Conservation (phyloP, 1,284 basidiomycete species). For the Porogramme epimiltina region DNA sequence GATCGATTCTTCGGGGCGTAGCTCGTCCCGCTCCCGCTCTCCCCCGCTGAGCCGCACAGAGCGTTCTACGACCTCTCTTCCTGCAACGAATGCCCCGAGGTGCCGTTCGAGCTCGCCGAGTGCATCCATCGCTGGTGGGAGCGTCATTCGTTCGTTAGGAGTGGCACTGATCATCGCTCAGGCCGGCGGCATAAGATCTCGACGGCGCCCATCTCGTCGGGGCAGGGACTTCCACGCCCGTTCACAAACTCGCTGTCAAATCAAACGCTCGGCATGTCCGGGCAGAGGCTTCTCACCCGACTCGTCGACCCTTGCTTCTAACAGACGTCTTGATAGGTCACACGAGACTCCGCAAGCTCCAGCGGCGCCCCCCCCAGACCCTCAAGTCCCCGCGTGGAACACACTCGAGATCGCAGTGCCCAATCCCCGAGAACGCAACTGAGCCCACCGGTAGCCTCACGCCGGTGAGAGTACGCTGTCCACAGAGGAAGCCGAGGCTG, state of each 20-base stretch:
- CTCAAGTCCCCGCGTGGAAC: too few species aligned
- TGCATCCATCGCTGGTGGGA: too few species aligned
- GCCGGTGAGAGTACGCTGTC: too few species aligned
- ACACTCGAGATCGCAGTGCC: not conserved
- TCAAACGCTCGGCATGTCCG: conserved; percentile 15
- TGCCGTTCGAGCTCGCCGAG: too few species aligned
- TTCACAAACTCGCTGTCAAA: conserved; percentile 20
- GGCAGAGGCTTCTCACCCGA: conserved; percentile 15
- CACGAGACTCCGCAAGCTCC: not conserved
- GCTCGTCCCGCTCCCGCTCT: not conserved
- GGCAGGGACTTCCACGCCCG: conserved; percentile 15
- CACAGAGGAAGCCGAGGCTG: too few species aligned
- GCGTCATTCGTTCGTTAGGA: too few species aligned
- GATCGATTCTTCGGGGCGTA: conserved; percentile 5
- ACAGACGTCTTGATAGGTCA: conserved; percentile 16
- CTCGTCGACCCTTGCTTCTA: conserved; percentile 16
- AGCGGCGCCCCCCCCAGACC: too few species aligned
- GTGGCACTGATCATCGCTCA: too few species aligned
- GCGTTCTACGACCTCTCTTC: not conserved
- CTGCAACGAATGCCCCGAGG: not conserved
- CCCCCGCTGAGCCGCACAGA: not conserved
- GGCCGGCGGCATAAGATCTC: too few species aligned
- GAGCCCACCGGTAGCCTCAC: too few species aligned
- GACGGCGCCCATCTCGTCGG: not conserved
- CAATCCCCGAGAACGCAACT: too few species aligned